Evolutionary conservation across 495 filamentous ascomycete genomes (phyloP).

Genomic region (Tuber magnatum): DNA sequence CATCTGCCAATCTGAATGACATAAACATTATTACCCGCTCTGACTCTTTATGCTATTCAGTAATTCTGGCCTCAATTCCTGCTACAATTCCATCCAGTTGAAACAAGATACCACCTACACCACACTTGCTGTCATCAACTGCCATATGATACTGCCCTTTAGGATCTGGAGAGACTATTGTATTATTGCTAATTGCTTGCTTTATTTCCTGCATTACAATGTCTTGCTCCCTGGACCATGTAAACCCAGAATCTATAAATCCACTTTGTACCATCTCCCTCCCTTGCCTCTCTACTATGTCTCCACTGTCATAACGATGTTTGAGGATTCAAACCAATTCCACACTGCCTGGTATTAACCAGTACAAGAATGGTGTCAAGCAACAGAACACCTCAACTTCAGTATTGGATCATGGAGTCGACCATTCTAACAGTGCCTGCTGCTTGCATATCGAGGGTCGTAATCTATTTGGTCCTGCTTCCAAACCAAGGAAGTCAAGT

Average conservation of each 20-base stretch:
- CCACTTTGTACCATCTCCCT: too few relatives aligned
- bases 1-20: background rate
- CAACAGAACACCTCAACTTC: background rate
- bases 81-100: background rate
- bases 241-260: background rate
- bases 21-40: constrained; percentile 10
- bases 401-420: too few relatives aligned
- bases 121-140: background rate
- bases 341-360: background rate
- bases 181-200: background rate
- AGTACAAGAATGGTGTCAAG: background rate
- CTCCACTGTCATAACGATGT: background rate
- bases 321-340: background rate
- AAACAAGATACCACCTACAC: constrained; percentile 6
- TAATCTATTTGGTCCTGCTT: background rate
- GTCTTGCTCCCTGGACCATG: background rate
- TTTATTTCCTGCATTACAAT: background rate
- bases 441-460: background rate
- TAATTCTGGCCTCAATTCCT: background rate
- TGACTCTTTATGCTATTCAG: background rate
- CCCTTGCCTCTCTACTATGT: too few relatives aligned
- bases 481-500: background rate
- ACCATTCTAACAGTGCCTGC: background rate
- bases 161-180: background rate
- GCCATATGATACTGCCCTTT: constrained; percentile 5